phyloP scores from a whole-genome alignment of 352 stramenopile genomes.

The Phytopythium kandeliae region DNA sequence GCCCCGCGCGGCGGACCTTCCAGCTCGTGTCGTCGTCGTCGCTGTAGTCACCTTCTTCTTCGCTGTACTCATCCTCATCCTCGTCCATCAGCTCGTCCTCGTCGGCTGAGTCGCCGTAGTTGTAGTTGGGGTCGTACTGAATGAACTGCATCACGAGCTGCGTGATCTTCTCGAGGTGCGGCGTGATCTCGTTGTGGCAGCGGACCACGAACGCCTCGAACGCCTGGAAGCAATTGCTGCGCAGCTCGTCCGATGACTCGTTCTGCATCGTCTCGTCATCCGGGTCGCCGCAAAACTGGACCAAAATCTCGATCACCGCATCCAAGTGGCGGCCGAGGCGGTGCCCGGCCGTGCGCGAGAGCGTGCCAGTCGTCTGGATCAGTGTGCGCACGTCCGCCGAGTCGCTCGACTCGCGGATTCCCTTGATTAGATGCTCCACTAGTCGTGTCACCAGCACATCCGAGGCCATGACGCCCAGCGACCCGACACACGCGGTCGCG shows the following conservation, averaged over 20 bases:
- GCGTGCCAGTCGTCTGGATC: slow-evolving; percentile 97
- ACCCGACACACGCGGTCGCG: slow-evolving; percentile 92
- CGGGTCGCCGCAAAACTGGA: slow-evolving; percentile 91
- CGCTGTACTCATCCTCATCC: slow-evolving; percentile 77
- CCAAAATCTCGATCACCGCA: slow-evolving; percentile 95
- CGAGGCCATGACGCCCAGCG: slow-evolving; percentile 93
- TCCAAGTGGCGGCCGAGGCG: slow-evolving; percentile 94
- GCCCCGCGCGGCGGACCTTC: slow-evolving; percentile 93
- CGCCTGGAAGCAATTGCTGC: slow-evolving; percentile 97
- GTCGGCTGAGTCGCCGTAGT: slow-evolving; percentile 93
- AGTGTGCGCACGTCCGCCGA: slow-evolving; percentile 86
- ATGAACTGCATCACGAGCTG: slow-evolving; percentile 90
- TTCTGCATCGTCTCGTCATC: slow-evolving; percentile 92
- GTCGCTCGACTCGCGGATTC: slow-evolving; percentile 79
- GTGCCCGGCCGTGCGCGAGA: slow-evolving; percentile 95
- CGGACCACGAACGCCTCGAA: slow-evolving; percentile 97
- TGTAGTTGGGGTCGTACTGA: slow-evolving; percentile 99
- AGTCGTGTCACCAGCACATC: slow-evolving; percentile 93
- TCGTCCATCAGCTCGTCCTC: slow-evolving; percentile 85
- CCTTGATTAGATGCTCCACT: slow-evolving; percentile 89
- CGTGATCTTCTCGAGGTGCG: slow-evolving; percentile 93
- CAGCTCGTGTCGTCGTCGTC: slow-evolving; percentile 95
- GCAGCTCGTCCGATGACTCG: slow-evolving; percentile 92
- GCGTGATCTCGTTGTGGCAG: slow-evolving; percentile 94
- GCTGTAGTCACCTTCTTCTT: slow-evolving; percentile 87